Evolutionary conservation across 164 flowering plant genomes (phyloP), one percentile per base, ranked within the genome.

Genomic region (grape (Vitis vinifera)): DNA sequence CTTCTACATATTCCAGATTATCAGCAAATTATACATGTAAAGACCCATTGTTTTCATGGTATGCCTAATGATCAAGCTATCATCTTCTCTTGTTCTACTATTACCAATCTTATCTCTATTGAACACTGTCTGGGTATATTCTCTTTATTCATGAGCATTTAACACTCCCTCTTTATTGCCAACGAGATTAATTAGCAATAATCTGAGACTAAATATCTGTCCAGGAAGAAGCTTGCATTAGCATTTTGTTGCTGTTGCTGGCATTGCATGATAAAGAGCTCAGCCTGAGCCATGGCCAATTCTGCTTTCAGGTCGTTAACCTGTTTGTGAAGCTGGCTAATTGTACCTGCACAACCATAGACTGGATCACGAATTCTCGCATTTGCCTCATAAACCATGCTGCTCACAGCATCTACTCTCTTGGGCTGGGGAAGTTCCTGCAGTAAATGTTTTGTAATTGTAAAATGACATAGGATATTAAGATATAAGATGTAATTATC

Each of bases 321-420:
- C 74, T 90, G 92, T 65, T 86, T 87, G 16, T 90, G 95, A 4
- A 90, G 90, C 7, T 86, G 92, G 66, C 82, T 86, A 23, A 90
- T 86, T 17, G 90, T 81, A 4, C 95, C 95, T 0, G 91, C 92
- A 15, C 88, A 79, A 9, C 95, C 95, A 53, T 90, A 90, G 3
- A 90, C 89, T 0, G 95, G 95, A 68, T 90, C 95, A 63, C 91
- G 57, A 9, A 87, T 81, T 63, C 95, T 73, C 0, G 95, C 91
- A 65, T 82, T 87, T 37, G 92, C 92, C 67, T 90, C 95, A 47
- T 90, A 90, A 9, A 90, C 95, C 91, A 90, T 86, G 81, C 95
- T 90, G 81, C 88, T 88, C 75, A 86, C 92, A 30, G 93, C 93
- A 68, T 91, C 96, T 9, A 84, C 88, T 71, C 90, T 86, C 53